Conservation (phyloP, 768 basidiomycete genomes). For the Phaeotremella fagi region DNA sequence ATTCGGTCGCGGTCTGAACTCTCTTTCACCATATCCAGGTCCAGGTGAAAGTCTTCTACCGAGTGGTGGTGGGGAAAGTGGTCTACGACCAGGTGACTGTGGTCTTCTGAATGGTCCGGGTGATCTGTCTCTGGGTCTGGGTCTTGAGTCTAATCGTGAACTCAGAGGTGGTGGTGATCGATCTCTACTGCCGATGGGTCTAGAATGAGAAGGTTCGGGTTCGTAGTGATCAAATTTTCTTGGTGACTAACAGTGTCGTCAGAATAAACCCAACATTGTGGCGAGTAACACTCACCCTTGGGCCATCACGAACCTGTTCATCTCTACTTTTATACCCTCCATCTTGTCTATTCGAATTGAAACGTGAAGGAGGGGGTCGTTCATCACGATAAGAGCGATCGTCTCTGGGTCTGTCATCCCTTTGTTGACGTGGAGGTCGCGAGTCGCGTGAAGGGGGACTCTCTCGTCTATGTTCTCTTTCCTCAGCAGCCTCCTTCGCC, state of each 20-base stretch:
- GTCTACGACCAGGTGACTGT: neutral
- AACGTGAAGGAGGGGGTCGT: no score
- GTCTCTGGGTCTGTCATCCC: neutral
- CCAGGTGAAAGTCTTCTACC: neutral
- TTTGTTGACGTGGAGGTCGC: neutral
- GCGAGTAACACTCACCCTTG: neutral
- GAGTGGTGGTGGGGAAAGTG: neutral
- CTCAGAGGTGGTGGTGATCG: neutral
- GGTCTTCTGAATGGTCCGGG: neutral
- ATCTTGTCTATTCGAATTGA: no score
- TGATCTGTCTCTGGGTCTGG: neutral
- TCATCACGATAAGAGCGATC: no score
- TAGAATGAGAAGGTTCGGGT: neutral
- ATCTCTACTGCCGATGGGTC: neutral
- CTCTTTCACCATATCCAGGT: neutral
- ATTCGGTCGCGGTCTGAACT: neutral
- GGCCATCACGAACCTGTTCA: no score
- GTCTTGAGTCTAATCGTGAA: neutral
- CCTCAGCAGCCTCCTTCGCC: neutral
- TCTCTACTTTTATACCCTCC: no score
- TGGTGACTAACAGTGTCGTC: neutral
- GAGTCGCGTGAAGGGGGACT: neutral
- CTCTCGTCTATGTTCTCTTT: neutral
- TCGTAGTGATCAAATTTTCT: neutral
- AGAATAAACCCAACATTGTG: neutral